Conservation (phyloP, 176 grass and related monocot species). For the Raddia guianensis region DNA sequence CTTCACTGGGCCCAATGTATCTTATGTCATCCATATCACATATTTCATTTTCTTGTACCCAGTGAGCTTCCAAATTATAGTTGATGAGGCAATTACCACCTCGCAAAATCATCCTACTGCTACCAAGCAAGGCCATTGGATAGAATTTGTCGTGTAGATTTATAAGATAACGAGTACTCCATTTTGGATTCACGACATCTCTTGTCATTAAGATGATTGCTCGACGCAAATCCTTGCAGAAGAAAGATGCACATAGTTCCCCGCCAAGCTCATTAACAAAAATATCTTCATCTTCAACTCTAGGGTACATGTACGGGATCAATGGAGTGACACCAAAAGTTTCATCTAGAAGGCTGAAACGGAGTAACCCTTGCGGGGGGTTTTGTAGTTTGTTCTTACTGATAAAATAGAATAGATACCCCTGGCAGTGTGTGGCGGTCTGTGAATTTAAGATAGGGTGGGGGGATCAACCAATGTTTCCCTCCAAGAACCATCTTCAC, state of each 20-base stretch:
- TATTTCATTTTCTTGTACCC: not conserved
- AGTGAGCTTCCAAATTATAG: not conserved
- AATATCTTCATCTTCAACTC: not conserved
- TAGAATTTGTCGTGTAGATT: not conserved
- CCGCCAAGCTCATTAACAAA: not conserved
- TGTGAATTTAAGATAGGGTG: not conserved
- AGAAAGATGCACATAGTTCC: not conserved
- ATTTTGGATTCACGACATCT: not conserved
- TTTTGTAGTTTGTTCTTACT: not conserved
- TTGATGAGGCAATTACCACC: not conserved
- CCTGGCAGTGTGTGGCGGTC: not conserved
- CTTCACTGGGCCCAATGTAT: constrained; percentile 9
- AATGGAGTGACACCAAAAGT: constrained; percentile 26
- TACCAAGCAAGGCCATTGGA: constrained; percentile 14
- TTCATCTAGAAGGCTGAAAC: constrained; percentile 34
- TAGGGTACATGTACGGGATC: not conserved
- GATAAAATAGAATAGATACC: not conserved
- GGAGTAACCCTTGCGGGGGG: not conserved
- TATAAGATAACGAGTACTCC: not conserved
- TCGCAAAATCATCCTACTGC: not conserved
- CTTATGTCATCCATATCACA: constrained; percentile 20
- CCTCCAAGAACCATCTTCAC: not conserved
- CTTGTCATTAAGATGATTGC: not conserved
- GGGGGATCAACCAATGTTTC: constrained; percentile 16
- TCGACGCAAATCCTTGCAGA: not conserved